A percentile compares a stretch with the other conserved stretches of the same genome.
These are phyloP conservation scores for Teunomyces panamensis DNA, from an alignment of 805 yeast species.

Conservation along the genomic window DNA sequence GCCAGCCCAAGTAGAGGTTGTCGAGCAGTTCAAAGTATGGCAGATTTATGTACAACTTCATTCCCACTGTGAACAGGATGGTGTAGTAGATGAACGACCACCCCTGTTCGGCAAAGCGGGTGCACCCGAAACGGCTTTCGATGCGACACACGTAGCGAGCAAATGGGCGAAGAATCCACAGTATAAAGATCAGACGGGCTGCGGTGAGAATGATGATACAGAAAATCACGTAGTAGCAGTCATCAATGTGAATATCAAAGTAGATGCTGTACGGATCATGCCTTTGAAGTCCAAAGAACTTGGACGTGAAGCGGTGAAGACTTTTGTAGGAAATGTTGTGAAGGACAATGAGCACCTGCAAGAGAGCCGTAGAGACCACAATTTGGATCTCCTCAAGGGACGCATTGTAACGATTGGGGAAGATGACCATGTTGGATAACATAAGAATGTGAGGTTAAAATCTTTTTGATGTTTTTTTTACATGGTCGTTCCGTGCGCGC, in stretches of 20 bases:
- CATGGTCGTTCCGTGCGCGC: no score
- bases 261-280: slow-evolving; percentile 13
- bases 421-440: no score
- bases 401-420: slow-evolving; percentile 10
- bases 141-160: slow-evolving; percentile 46
- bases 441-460: no score
- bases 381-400: slow-evolving; percentile 37
- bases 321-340: slow-evolving; percentile 19
- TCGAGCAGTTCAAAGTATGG: slow-evolving; percentile 59
- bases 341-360: slow-evolving; percentile 22
- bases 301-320: slow-evolving; percentile 25
- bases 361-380: slow-evolving; percentile 26
- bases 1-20: slow-evolving; percentile 67
- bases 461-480: no score
- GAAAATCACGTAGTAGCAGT: slow-evolving; percentile 49
- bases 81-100: slow-evolving; percentile 69
- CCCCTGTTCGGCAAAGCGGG: slow-evolving; percentile 82
- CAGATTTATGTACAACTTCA: slow-evolving; percentile 53
- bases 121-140: slow-evolving; percentile 46
- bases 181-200: slow-evolving; percentile 60
- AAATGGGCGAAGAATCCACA: slow-evolving; percentile 53
- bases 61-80: slow-evolving; percentile 54
- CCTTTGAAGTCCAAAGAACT: slow-evolving; percentile 36
- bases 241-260: slow-evolving; percentile 59
- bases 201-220: slow-evolving; percentile 58